Conservation (phyloP, 805 yeast species). For the Metschnikowia drakensbergensis region DNA sequence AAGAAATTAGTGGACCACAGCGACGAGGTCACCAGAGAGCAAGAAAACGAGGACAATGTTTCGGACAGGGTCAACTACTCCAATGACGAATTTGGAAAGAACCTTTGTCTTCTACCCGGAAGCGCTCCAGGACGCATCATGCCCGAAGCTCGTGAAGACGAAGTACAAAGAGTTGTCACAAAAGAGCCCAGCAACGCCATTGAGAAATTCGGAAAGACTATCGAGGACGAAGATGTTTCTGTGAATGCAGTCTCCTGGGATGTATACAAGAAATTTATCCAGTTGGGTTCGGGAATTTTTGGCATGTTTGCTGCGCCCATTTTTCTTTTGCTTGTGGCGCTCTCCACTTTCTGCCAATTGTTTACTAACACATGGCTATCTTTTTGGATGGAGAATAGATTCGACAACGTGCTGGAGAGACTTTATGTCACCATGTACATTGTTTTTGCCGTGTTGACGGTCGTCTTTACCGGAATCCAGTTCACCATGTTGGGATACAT, state of each 20-base stretch:
- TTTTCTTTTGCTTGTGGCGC: conserved; percentile 28
- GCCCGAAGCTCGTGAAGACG: not conserved
- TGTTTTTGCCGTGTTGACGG: conserved; percentile 34
- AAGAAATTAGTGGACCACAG: conserved; percentile 48
- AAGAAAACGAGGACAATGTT: conserved; percentile 30
- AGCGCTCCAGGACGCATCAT: not conserved
- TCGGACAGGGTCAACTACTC: conserved; percentile 5
- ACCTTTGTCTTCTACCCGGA: conserved; percentile 11
- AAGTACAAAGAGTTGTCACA: conserved; percentile 6
- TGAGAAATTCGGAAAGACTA: conserved; percentile 25
- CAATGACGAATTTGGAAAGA: conserved; percentile 4
- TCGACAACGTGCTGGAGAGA: conserved; percentile 24
- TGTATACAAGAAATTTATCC: conserved; percentile 35
- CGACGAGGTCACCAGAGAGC: conserved; percentile 19
- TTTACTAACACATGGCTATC: conserved; percentile 46
- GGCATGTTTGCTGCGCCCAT: conserved; percentile 33
- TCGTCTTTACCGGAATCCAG: conserved; percentile 37
- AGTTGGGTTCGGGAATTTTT: conserved; percentile 37
- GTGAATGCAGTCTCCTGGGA: conserved; percentile 39
- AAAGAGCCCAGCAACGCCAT: not conserved
- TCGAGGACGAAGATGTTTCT: conserved; percentile 35
- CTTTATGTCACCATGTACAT: conserved; percentile 37
- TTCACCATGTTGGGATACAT: conserved; percentile 41
- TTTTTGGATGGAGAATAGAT: conserved; percentile 38
- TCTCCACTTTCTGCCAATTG: conserved; percentile 39